Evolutionary conservation across 169 alveolate genomes (phyloP).

Genomic region (Eimeria sp.): DNA sequence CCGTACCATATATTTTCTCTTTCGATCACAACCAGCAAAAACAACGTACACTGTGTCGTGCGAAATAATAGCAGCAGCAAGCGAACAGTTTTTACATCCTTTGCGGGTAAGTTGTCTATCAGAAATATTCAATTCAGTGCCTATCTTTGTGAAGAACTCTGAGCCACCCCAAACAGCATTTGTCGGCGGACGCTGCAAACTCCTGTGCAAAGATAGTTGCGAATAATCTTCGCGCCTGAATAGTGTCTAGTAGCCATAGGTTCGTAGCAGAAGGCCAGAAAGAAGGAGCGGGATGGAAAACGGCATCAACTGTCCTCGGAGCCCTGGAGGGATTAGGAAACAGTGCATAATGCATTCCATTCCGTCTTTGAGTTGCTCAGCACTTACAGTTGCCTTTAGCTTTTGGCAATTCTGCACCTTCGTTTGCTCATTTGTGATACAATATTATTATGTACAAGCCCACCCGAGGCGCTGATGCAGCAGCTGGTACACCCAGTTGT

Average conservation of each 20-base stretch:
- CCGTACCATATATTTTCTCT: constrained; percentile 92
- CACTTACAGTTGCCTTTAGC: background rate
- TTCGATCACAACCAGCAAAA: constrained; percentile 91
- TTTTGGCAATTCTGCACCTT: background rate
- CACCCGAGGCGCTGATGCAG: background rate
- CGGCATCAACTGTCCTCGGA: no score
- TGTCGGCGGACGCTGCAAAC: background rate
- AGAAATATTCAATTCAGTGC: background rate
- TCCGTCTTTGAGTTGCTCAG: background rate
- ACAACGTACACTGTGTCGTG: constrained; percentile 93
- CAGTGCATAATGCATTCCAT: background rate
- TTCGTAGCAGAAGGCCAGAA: background rate
- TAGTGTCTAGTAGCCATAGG: no score
- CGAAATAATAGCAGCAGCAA: constrained; percentile 90
- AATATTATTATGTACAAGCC: no score
- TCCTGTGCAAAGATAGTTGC: background rate
- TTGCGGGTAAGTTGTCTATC: constrained; percentile 62
- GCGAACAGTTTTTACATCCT: constrained; percentile 88
- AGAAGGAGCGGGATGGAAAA: no score
- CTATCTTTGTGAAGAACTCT: background rate
- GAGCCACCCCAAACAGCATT: background rate
- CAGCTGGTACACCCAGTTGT: background rate
- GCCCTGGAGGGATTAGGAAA: no score
- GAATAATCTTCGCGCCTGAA: background rate
- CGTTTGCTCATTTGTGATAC: background rate